Base-by-base conservation (phyloP, 2,329 filamentous ascomycete genomes). In the Byssothecium circinans region DNA sequence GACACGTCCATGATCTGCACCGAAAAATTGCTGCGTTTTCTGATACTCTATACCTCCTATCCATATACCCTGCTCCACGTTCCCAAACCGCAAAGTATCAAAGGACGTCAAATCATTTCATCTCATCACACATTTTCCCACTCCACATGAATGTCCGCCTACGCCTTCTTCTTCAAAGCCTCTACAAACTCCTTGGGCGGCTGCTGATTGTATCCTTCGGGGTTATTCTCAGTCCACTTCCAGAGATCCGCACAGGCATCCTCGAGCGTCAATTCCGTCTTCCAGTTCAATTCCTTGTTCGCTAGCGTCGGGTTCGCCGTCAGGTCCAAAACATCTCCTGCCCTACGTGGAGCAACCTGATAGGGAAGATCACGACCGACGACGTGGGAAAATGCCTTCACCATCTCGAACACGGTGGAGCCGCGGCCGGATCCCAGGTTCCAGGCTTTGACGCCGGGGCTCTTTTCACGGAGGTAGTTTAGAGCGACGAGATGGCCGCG, bases 221-320 rank as follows among this genome's bases (percentile, higher is more conserved):
- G 94, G 77, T 97, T 97, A 76, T 96, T 97, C 76, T 87, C 81
- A 14, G 95, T 95, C 94, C 94, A 99, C 67, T 85, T 86, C 94
- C 94, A 99, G 57, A 99, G 80, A 73, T 99, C 91, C 60, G 86
- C 84, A 71, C 94, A 99, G 20, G 92, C 91, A 71, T 96, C 85
- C 76, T 97, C 92, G 70, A 99, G 84, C 17, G 88, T 91, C 49
- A 87, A 80, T 76, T 95, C 83, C 1, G 94, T 91, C 79, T 91
- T 91, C 94, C 94, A 99, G 54, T 84, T 79, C 44, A 99, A 81
- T 77, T 99, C 94, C 70, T 83, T 77, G 75, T 95, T 95, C 43
- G 94, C 94, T 30, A 90, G 83, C 3, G 82, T 81, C 11, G 94
- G 89, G 74, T 96, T 95, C 57, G 94, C 91, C 18, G 94, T 99